These are phyloP conservation scores for Volvariella volvacea DNA, from an alignment of 1,284 basidiomycete genomes.

Conservation along the genomic window DNA sequence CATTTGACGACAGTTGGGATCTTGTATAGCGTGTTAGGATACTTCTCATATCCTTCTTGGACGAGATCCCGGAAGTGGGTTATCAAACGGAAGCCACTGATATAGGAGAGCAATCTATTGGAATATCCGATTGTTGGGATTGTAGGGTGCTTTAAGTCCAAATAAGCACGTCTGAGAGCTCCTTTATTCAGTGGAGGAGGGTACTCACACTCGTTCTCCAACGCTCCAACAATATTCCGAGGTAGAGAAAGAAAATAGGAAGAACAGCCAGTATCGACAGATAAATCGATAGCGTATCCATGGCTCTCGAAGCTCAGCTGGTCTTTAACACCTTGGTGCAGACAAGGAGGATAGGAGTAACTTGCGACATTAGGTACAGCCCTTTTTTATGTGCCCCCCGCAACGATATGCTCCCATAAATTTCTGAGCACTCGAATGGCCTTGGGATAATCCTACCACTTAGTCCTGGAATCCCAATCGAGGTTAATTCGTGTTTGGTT, in stretches of 20 bases:
- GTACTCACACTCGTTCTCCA: neutral
- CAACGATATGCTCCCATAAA: no score
- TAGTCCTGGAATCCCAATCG: no score
- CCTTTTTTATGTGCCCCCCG: no score
- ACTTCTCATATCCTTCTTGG: constrained; percentile 7
- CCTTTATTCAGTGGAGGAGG: neutral
- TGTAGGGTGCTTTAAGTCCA: neutral
- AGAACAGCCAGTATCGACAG: neutral
- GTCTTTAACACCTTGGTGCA: no score
- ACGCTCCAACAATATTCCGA: neutral
- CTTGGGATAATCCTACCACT: no score
- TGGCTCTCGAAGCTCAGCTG: neutral
- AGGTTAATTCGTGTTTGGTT: no score
- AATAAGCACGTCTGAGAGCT: neutral
- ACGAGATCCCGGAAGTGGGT: constrained; percentile 2
- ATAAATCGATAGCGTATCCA: neutral
- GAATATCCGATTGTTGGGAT: constrained; percentile 9
- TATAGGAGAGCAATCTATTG: constrained; percentile 5
- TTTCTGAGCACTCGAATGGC: no score
- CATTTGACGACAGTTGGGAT: constrained; percentile 22
- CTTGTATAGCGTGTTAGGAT: constrained; percentile 19
- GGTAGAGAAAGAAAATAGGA: neutral
- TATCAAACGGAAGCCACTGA: constrained; percentile 4
- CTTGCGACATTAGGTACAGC: no score
- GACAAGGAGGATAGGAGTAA: no score